Base-by-base conservation (phyloP, 176 grass and related monocot genomes). In the Juncus inflexus region DNA sequence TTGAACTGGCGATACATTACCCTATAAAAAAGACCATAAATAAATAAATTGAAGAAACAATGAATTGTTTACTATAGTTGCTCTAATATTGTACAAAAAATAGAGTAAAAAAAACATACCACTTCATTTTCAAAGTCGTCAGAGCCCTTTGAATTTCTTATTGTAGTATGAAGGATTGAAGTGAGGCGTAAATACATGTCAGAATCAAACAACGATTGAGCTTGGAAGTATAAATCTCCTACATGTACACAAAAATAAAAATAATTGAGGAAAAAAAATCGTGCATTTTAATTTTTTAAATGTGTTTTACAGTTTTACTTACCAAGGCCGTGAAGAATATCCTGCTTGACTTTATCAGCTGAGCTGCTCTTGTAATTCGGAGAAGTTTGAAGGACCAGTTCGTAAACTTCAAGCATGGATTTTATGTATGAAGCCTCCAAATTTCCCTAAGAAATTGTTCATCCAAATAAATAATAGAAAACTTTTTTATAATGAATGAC, bases 171-270 rank as follows among this genome's bases (percentile, higher is more conserved):
- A 78, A 97, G 82, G 51, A 89, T 45, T 51, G 77, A 83, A 63
- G 90, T 90, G 35, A 97, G 78, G 70, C 88, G 74, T 66, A 89
- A 77, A 86, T 97, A 97, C 94, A 97, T 97, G 54, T 89, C 85
- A 81, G 60, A 63, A 75, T 91, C 65, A 79, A 97, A 97, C 19
- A 91, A 58, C 78, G 61, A 72, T 64, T 80, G 85, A 59, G 92
- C 87, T 89, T 91, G 88, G 47, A 81, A 77, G 76, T 89, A 97
- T 55, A 97, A 79, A 86, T 91, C 87, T 62, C 94, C 94, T 97
- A 84, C 47, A 83, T 60, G 19, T 65, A 72, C 12, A 40, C 52
- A 79, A 79, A 63, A 16, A n/a, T 42, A 56, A 40, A 81, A 60
- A 67, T 8, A 3, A 77, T 80, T 75, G 83, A 53, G n/a, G n/a